Evolutionary conservation across 495 filamentous ascomycete genomes (phyloP), one percentile per base, ranked within the genome.

Genomic region (Acidiella bohemica): DNA sequence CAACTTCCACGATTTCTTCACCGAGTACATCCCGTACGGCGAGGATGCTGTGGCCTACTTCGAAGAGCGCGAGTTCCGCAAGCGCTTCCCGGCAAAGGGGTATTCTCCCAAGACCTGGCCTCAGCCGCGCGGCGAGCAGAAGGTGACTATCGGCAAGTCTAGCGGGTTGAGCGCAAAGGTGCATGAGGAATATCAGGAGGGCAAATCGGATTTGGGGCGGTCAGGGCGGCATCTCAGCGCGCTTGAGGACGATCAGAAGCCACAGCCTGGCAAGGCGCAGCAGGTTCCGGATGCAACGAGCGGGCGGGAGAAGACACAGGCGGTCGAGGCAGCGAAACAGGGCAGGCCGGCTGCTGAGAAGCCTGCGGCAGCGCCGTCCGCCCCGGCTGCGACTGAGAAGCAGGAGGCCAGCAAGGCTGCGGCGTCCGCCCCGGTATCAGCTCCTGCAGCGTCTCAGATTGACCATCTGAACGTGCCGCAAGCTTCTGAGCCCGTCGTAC

Each of bases 1-100:
- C 65, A 93, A 88, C 60, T 95, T 95, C 70, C 92, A 97, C 58
- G 90, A 97, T 56, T 94, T 96, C 65, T 97, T 97, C 66, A 96
- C 92, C 31, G 87, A 94, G 62, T 97, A 90, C 59, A 62, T 97
- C 5, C 90, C 90, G 2, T 93, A 84, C 44, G 92, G 88, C 38
- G 90, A 97, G 63, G 82, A 94, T 50, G 78, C 78, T 12, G 90
- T 97, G 19, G 73, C 92, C n/a, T 96, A 93, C 63, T 81, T 97
- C 44, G 90, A 97, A 63, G 90, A 97, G 62, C 75, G 82, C 31
- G 86, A 94, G 59, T 95, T 92, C 62, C 76, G 81, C 51, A 83
- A 80, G 59, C 76, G 88, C 16, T 95, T 94, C 66, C 88, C 87
- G 23, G 76, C 77, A 44, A 70, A 78, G 22, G 63, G 75, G 13